Conservation (phyloP, 306 rosid species). For the Trichosanthes truncata region DNA sequence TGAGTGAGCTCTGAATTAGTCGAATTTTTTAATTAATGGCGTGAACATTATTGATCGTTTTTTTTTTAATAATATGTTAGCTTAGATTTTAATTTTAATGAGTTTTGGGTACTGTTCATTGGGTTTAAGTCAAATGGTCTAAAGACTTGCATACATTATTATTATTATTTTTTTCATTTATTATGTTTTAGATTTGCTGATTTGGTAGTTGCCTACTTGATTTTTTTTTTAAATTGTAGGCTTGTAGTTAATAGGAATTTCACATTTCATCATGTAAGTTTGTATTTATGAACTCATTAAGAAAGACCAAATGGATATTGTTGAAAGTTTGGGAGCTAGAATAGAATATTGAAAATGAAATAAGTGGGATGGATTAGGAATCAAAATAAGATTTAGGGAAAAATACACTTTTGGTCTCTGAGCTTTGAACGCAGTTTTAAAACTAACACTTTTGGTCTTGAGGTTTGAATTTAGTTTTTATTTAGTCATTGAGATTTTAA, state of each 20-base stretch:
- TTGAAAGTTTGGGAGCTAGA: neutral
- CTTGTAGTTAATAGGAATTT: neutral
- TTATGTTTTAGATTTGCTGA: neutral
- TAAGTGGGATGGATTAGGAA: neutral
- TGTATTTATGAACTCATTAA: neutral
- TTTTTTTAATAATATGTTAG: neutral
- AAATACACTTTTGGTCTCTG: no score
- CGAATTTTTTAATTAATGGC: neutral
- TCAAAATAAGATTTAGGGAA: neutral
- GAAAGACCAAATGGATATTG: neutral
- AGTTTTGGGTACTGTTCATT: neutral
- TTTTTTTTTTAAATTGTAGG: neutral
- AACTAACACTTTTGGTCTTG: no score
- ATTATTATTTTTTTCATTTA: neutral
- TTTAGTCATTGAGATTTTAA: no score
- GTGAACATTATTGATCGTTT: neutral
- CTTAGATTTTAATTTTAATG: neutral
- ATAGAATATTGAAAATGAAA: neutral
- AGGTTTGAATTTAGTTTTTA: no score
- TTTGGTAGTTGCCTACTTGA: neutral
- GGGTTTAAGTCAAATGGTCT: neutral
- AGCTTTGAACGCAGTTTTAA: no score
- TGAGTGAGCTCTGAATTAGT: slow-evolving; percentile 14
- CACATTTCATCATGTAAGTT: neutral
- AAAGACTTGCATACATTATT: neutral